Percentiles rank a stretch among this genome's conserved stretches.
These are phyloP conservation scores for Ceratocystis ficicola DNA, from an alignment of 2,329 filamentous ascomycete species.

Conservation along the genomic window DNA sequence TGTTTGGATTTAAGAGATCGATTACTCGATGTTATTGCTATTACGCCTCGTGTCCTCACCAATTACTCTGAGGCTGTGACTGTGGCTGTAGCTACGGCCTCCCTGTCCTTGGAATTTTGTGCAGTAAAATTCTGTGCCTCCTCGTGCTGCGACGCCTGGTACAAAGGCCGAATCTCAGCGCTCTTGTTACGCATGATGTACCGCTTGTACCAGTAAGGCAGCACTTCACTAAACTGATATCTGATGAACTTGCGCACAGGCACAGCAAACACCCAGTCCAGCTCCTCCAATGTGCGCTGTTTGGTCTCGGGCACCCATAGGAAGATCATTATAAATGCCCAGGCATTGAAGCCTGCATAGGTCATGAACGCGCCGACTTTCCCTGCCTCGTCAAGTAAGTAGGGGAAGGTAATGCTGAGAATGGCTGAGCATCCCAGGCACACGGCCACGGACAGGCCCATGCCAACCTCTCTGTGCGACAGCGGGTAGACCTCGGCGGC, in stretches of 20 bases:
- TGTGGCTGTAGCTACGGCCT: not conserved
- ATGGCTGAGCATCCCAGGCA: conserved; percentile 44
- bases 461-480: conserved; percentile 51
- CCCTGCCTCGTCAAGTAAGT: conserved; percentile 30
- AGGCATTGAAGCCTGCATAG: conserved; percentile 44
- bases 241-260: conserved; percentile 32
- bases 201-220: conserved; percentile 32
- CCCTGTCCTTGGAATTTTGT: not conserved
- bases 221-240: conserved; percentile 32
- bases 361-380: conserved; percentile 34
- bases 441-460: conserved; percentile 51
- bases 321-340: conserved; percentile 46
- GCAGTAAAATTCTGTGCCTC: not conserved
- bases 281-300: conserved; percentile 40
- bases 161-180: conserved; percentile 19
- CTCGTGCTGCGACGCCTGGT: conserved; percentile 18
- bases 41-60: too few species aligned
- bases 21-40: too few species aligned
- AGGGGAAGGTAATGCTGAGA: conserved; percentile 41
- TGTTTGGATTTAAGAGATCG: too few species aligned
- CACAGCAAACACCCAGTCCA: conserved; percentile 39
- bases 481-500: conserved; percentile 53
- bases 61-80: too few species aligned
- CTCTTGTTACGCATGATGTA: conserved; percentile 23
- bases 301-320: conserved; percentile 48